Evolutionary conservation across 805 yeast species (phyloP), one percentile per base, ranked within the genome.

Genomic region (Yamadazyma takamatsuzukensis): DNA sequence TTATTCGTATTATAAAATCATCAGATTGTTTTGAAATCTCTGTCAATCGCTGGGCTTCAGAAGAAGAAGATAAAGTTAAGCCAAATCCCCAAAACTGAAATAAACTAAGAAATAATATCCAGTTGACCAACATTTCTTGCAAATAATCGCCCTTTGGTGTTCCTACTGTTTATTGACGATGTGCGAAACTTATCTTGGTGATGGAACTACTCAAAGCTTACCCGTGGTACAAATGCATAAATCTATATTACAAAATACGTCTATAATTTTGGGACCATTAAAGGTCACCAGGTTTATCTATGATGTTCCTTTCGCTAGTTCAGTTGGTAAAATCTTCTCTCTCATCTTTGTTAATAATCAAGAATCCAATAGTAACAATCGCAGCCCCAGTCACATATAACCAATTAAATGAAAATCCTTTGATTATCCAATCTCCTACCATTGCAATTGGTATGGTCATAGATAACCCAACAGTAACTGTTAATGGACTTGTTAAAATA

Each of bases 391-490:
- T 46, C 9, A 82, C 59, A 52, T 93, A 93, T 35, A 77, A 51
- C 25, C 69, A 45, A 12, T 85, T 72, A 47, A 85, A 72, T 21
- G 63, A 54, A 43, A 81, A 78, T 21, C 74, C 76, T 51, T 84
- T 82, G 44, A 88, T 64, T 5, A 87, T 35, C 55, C 87, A 70
- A 54, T 93, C 98, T 18, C 96, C 96, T 19, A 87, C 56, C 85
- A 93, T 84, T 0, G 97, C 95, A 32, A 93, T 72, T 2, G 98
- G 98, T 13, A 93, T 93, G 0, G 97, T 90, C 39, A 89, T 76
- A 14, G 95, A 82, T 18, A 93, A 67, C 0, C 98, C 98, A 8
- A 93, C 95, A 0, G 98, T 93, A 3, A 90, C 97, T 0, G 96
- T 89, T 44, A 93, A 66, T 2, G 98, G 98, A 27, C 93, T 82